Base-by-base conservation (phyloP, 306 rosid species). In the Quercus rubra region DNA sequence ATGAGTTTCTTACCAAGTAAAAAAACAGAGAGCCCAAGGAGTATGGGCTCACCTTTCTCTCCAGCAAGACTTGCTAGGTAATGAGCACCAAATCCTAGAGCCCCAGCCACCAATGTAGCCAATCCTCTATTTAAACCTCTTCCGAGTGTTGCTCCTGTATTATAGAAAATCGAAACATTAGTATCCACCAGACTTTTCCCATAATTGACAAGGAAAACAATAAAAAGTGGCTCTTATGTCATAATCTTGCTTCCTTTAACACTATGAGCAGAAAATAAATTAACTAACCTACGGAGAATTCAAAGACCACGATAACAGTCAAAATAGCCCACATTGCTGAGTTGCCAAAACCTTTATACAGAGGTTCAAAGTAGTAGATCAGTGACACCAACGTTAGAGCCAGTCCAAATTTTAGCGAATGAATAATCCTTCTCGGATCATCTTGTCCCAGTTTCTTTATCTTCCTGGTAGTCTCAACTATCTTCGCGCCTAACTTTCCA, bases 351-450 rank as follows among this genome's bases (percentile, higher is more conserved):
- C 52, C 41, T 2, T 63, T 27, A 38, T 79, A 82, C 30, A 77
- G 79, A 25, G 91, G 83, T 31, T 78, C 57, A 12, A 82, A 4
- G 68, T 74, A 61, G 81, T 82, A 87, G 49, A 87, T 80, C 41
- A 74, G 2, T 0, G 88, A 82, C 41, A 82, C 85, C 19, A 82
- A n/a, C 5, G 83, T 79, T 9, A 87, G 58, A 17, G 88, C 73
- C 19, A 87, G 23, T 33, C 80, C 88, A 15, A 85, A 83, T 82
- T 87, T 87, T 1, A 82, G 59, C 30, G 86, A 73, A 75, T 87
- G 88, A 77, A 77, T 77, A 30, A 80, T 66, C 69, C 83, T 79
- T 76, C 86, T 85, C 8, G 88, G 91, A 78, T 87, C 91, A 5
- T 87, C 88, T 77, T 85, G 56, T 73, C 87, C 88, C 5, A 82